A percentile compares a stretch with the other conserved stretches of the same genome.
These are phyloP conservation scores for Lenwebbia sp. DNA, from an alignment of 345 rosid species.

Conservation along the genomic window DNA sequence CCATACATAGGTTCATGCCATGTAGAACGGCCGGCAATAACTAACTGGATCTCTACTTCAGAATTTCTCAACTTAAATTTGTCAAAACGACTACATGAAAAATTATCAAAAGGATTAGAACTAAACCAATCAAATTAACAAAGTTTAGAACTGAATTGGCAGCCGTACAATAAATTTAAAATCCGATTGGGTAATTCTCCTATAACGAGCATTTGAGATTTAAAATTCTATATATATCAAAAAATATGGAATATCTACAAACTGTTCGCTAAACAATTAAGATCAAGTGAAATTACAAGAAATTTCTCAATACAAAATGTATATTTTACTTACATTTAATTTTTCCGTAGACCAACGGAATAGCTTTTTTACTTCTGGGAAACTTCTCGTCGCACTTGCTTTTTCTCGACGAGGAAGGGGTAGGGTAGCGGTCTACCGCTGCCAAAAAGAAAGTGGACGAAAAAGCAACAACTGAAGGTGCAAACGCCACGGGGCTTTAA, in stretches of 20 bases:
- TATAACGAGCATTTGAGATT: not conserved
- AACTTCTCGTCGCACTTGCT: too few species aligned
- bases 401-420: too few species aligned
- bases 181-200: not conserved
- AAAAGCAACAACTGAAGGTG: too few species aligned
- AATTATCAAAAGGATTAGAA: not conserved
- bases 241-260: not conserved
- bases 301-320: too few species aligned
- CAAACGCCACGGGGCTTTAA: too few species aligned
- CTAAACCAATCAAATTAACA: not conserved
- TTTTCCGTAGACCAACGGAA: too few species aligned
- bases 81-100: not conserved
- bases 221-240: not conserved
- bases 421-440: too few species aligned
- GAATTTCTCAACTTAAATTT: not conserved
- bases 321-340: too few species aligned
- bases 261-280: not conserved
- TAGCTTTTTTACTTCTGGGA: too few species aligned
- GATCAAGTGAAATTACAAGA: not conserved
- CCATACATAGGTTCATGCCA: fast-evolving
- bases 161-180: not conserved
- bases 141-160: not conserved
- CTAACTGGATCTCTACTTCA: fast-evolving
- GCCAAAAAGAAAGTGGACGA: too few species aligned
- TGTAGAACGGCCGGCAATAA: not conserved